Evolutionary conservation across 495 filamentous ascomycete genomes (phyloP).

Genomic region (Penicillium mononematosum): DNA sequence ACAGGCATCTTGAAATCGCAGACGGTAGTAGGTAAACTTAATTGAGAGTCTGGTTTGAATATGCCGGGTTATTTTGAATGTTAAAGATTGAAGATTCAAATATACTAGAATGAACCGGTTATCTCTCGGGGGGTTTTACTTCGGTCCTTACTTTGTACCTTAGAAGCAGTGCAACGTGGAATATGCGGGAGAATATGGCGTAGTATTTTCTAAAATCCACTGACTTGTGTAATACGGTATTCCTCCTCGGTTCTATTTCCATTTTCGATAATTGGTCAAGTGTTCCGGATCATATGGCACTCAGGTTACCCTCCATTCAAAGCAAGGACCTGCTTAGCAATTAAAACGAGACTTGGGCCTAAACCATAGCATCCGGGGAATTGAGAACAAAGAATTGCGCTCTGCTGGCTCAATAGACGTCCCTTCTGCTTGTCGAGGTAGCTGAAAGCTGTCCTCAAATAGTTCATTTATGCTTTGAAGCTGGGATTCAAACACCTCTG

Average conservation of each 20-base stretch:
- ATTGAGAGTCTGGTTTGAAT: neutral
- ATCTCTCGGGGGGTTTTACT: neutral
- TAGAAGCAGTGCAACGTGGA: neutral
- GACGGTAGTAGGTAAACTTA: neutral
- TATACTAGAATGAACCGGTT: neutral
- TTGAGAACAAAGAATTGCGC: too few species aligned
- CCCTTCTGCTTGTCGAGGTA: too few species aligned
- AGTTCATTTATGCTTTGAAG: too few species aligned
- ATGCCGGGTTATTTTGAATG: neutral
- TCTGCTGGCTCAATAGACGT: too few species aligned
- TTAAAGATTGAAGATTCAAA: neutral
- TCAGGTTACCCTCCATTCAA: neutral
- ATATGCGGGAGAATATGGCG: neutral
- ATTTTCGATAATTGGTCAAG: neutral
- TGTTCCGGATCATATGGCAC: neutral
- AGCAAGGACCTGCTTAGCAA: neutral
- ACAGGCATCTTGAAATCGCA: conserved; percentile 16
- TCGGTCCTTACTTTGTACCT: neutral
- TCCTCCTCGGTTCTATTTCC: too few species aligned
- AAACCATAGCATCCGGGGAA: neutral
- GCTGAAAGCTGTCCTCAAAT: neutral
- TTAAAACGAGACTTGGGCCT: neutral
- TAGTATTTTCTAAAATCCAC: neutral
- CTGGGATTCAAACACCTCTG: too few species aligned
- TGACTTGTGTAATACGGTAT: neutral